Percentiles rank a stretch among this genome's conserved stretches.
Evolutionary conservation across 805 yeast genomes (phyloP).

Genomic region (Scheffersomyces lignosus): DNA sequence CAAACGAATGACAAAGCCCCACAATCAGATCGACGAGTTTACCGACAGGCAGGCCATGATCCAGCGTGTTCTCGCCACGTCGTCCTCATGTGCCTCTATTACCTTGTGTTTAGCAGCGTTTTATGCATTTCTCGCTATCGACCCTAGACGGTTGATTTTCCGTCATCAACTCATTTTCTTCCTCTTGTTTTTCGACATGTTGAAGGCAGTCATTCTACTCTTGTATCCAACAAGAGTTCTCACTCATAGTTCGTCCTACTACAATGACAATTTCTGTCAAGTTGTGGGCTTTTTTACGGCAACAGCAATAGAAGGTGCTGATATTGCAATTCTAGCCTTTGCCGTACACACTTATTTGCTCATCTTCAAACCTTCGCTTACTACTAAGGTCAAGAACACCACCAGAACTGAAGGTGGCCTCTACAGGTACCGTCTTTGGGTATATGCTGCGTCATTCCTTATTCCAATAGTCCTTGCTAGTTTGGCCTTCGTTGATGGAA

Average conservation of each 20-base stretch:
- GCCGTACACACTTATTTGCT: slow-evolving; percentile 80
- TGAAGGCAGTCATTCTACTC: slow-evolving; percentile 68
- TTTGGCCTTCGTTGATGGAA: slow-evolving; percentile 58
- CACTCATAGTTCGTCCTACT: slow-evolving; percentile 43
- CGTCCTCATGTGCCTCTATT: slow-evolving; percentile 39
- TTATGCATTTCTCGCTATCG: slow-evolving; percentile 61
- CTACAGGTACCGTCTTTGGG: slow-evolving; percentile 53
- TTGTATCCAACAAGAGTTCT: slow-evolving; percentile 66
- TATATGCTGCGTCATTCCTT: slow-evolving; percentile 58
- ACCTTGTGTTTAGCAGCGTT: slow-evolving; percentile 57
- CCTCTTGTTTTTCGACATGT: slow-evolving; percentile 68
- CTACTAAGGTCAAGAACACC: slow-evolving; percentile 42
- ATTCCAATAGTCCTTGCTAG: slow-evolving; percentile 70
- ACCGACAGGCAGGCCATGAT: slow-evolving; percentile 25
- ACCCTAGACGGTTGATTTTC: slow-evolving; percentile 61
- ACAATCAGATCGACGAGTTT: slow-evolving; percentile 30
- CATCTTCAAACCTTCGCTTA: slow-evolving; percentile 60
- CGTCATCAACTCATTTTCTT: slow-evolving; percentile 70
- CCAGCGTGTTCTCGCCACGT: slow-evolving; percentile 38
- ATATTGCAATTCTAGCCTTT: slow-evolving; percentile 75
- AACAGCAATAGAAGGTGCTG: slow-evolving; percentile 80
- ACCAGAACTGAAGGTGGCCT: slow-evolving; percentile 68
- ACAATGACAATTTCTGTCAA: slow-evolving; percentile 53
- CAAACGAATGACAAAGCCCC: no score
- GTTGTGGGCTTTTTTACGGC: slow-evolving; percentile 82